phyloP scores from a whole-genome alignment of 768 basidiomycete species.

The Lyophyllum atratum region DNA sequence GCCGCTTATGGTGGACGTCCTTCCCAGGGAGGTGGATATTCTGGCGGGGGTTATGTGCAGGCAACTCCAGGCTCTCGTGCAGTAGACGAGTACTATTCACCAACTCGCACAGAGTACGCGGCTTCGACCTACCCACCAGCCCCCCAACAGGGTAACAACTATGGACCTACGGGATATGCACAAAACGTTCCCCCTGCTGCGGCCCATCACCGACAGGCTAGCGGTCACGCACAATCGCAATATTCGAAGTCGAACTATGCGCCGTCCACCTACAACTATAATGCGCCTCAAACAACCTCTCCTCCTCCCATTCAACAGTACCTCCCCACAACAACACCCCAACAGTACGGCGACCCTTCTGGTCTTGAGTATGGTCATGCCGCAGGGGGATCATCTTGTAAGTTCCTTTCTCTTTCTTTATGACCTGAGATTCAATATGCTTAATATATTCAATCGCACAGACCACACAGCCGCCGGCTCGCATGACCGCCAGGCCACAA shows the following conservation, averaged over 20 bases:
- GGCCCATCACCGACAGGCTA: slow-evolving; percentile 17
- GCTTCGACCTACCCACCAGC: slow-evolving; percentile 44
- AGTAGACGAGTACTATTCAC: slow-evolving; percentile 73
- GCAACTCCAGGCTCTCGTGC: slow-evolving; percentile 67
- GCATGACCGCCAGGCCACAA: slow-evolving; percentile 50
- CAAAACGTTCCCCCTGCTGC: slow-evolving; percentile 14
- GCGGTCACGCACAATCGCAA: slow-evolving; percentile 25
- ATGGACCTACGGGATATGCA: slow-evolving; percentile 21
- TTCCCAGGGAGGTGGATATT: slow-evolving; percentile 32
- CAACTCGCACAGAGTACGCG: slow-evolving; percentile 28
- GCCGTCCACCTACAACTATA: slow-evolving; percentile 28
- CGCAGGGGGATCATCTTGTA: slow-evolving; percentile 56
- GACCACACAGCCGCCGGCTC: slow-evolving; percentile 57
- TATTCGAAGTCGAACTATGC: slow-evolving; percentile 28
- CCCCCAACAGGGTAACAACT: slow-evolving; percentile 45
- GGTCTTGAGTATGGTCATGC: slow-evolving; percentile 53
- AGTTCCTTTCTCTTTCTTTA: slow-evolving; percentile 24
- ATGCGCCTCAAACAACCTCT: slow-evolving; percentile 26
- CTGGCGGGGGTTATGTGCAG: slow-evolving; percentile 64
- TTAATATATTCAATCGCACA: slow-evolving; percentile 25
- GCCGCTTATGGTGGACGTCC: slow-evolving; percentile 32
- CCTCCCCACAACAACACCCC: slow-evolving; percentile 29
- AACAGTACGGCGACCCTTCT: slow-evolving; percentile 30
- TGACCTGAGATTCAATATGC: not conserved
- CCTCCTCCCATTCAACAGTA: slow-evolving; percentile 37